Evolutionary conservation across 140 eudicot genomes (phyloP), one percentile per base, ranked within the genome.

Genomic region (Ambrosia hybrid): DNA sequence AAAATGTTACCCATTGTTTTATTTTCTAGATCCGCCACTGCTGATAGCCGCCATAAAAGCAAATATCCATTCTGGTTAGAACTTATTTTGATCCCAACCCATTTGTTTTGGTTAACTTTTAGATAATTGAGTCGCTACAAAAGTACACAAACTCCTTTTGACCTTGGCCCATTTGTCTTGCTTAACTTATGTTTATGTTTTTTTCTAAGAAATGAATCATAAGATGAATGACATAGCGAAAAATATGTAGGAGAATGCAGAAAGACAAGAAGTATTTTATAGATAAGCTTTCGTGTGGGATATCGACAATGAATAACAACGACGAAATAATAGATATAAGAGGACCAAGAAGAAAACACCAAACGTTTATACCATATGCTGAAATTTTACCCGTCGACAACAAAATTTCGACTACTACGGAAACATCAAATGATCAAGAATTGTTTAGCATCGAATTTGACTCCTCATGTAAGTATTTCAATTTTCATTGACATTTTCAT

Each of bases 241-340:
- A 46, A 48, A 48, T 48, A 48, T 48, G 34, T 81, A 87, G 96
- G 83, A 79, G 80, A 71, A 68, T 85, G 91, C 87, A 90, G 83
- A 90, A 79, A 59, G 89, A 90, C 57, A 81, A 68, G 14, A 72
- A 48, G 46, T 83, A 79, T 78, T 87, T 83, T 52, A 11, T 90
- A 48, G 83, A 85, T 46, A 87, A 55, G 60, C 86, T 90, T 11
- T 82, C 91, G 2, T 89, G 96, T 74, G 88, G 89, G 51, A 83
- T 89, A 78, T 89, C 96, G 34, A 81, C 74, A 34, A 79, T 87
- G 82, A 90, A 87, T 65, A 75, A 62, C 56, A 77, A 90, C 45
- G 84, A 85, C 76, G 62, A 64, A 6, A 36, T 85, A 36, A 51
- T 51, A 53, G 57, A 80, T 52, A 30, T 90, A 46, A 33, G 88